These are phyloP conservation scores for Diphasiastrum complanatum DNA, from an alignment of 83 land plant genomes.

Conservation along the genomic window DNA sequence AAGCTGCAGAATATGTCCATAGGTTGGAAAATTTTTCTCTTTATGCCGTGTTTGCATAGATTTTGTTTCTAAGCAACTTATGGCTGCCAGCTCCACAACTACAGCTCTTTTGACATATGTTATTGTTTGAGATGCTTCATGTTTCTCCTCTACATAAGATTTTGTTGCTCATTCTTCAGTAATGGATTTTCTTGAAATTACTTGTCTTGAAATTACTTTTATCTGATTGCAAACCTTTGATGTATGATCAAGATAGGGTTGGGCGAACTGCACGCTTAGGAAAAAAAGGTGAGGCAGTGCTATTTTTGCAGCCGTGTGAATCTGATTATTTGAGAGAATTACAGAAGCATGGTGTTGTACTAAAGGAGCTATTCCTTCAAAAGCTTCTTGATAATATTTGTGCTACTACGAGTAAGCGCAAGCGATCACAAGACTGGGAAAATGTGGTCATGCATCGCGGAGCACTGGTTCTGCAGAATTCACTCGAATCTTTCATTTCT, in stretches of 20 bases:
- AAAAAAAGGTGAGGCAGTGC: conserved; percentile 75
- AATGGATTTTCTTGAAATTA: background rate
- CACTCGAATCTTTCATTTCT: conserved; percentile 63
- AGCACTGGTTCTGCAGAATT: conserved; percentile 52
- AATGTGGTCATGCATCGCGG: conserved; percentile 71
- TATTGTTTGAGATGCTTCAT: background rate
- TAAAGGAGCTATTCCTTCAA: conserved; percentile 57
- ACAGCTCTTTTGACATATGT: background rate
- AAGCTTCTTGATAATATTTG: conserved; percentile 51
- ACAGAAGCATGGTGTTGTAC: conserved; percentile 66
- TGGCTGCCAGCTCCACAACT: background rate
- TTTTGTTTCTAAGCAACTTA: background rate
- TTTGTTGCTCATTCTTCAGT: background rate
- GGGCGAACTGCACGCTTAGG: conserved; percentile 98
- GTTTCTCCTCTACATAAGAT: background rate
- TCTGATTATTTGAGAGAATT: conserved; percentile 70
- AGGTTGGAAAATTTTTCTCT: conserved; percentile 37
- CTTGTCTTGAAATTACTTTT: background rate
- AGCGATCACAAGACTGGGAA: background rate
- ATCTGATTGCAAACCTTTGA: background rate
- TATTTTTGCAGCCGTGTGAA: conserved; percentile 86
- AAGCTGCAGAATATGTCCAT: conserved; percentile 92
- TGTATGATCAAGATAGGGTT: conserved; percentile 43
- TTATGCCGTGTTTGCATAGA: background rate
- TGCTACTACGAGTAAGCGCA: background rate